These are phyloP conservation scores for Candida anutae DNA, from an alignment of 1,139 yeast species.

Conservation along the genomic window DNA sequence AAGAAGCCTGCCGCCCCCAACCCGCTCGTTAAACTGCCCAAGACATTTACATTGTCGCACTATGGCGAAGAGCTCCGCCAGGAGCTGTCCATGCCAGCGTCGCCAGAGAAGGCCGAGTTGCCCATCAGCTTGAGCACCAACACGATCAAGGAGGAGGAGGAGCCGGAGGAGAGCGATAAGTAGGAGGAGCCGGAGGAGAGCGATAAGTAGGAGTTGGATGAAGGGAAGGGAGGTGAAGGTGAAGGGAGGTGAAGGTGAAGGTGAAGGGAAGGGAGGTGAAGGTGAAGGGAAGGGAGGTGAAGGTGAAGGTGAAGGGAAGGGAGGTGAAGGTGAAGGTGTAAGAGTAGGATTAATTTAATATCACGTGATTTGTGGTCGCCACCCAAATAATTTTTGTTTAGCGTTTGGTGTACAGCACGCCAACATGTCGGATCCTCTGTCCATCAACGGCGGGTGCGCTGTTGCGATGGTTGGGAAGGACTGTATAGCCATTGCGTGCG, in stretches of 20 bases:
- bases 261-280: too few species aligned
- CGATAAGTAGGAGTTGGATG: slow-evolving; percentile 35
- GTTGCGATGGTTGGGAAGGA: slow-evolving; percentile 99
- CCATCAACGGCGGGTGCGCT: slow-evolving; percentile 76
- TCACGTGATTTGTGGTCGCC: too few species aligned
- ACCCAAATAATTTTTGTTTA: too few species aligned
- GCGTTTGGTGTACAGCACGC: too few species aligned
- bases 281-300: too few species aligned
- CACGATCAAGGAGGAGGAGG: slow-evolving; percentile 37
- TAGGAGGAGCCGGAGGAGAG: slow-evolving; percentile 38
- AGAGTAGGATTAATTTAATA: too few species aligned
- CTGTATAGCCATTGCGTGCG: slow-evolving; percentile 96
- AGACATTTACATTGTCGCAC: slow-evolving; percentile 33
- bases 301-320: too few species aligned
- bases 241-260: too few species aligned
- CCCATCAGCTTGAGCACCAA: slow-evolving; percentile 24
- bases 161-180: slow-evolving; percentile 32
- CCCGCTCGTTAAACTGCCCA: slow-evolving; percentile 36
- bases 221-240: too few species aligned
- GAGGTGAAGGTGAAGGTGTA: too few species aligned
- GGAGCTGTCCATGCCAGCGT: slow-evolving; percentile 12
- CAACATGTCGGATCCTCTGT: slow-evolving; percentile 42
- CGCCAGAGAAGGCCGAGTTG: slow-evolving; percentile 11
- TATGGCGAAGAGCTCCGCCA: slow-evolving; percentile 26
- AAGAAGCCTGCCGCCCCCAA: slow-evolving; percentile 8